A percentile compares a stretch with the other conserved stretches of the same genome.
Evolutionary conservation across 225 moss, liverwort and hornwort genomes (phyloP).

Genomic region (Asterella californica): DNA sequence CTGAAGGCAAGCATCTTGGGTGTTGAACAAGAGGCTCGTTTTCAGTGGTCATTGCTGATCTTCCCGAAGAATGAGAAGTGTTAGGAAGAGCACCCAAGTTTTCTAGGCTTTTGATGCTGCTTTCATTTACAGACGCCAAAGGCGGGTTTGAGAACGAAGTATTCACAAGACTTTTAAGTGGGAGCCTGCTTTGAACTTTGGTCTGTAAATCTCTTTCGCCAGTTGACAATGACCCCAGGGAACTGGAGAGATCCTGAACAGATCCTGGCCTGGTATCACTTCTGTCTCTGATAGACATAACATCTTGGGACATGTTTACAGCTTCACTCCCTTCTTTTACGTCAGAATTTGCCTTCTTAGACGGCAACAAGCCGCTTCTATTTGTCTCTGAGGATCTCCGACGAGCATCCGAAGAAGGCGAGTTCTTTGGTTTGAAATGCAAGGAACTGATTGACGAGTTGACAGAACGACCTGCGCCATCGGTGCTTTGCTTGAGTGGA

Average conservation of each 20-base stretch:
- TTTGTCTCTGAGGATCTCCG: not conserved
- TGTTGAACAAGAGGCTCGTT: constrained; percentile 34
- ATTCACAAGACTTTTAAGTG: constrained; percentile 23
- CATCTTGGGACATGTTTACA: constrained; percentile 30
- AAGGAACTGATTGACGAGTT: not conserved
- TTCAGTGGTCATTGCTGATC: constrained; percentile 40
- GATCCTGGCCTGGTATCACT: constrained; percentile 25
- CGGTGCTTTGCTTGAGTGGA: not conserved
- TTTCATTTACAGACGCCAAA: constrained; percentile 29
- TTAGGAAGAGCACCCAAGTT: not conserved
- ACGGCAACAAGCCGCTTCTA: not conserved
- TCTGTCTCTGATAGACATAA: constrained; percentile 12
- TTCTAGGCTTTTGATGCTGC: constrained; percentile 10
- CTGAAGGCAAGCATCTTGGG: constrained; percentile 11
- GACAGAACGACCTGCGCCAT: not conserved
- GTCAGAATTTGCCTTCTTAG: not conserved
- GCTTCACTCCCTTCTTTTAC: constrained; percentile 20
- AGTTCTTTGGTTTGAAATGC: not conserved
- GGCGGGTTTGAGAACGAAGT: constrained; percentile 21
- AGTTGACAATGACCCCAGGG: constrained; percentile 55
- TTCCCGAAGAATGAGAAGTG: constrained; percentile 20
- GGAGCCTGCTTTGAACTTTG: constrained; percentile 28
- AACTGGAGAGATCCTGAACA: constrained; percentile 49
- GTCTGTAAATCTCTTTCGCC: constrained; percentile 45
- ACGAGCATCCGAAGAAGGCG: not conserved